Evolutionary conservation across 1,284 basidiomycete species (phyloP), one percentile per base, ranked within the genome.

Genomic region (Malassezia psittaci): DNA sequence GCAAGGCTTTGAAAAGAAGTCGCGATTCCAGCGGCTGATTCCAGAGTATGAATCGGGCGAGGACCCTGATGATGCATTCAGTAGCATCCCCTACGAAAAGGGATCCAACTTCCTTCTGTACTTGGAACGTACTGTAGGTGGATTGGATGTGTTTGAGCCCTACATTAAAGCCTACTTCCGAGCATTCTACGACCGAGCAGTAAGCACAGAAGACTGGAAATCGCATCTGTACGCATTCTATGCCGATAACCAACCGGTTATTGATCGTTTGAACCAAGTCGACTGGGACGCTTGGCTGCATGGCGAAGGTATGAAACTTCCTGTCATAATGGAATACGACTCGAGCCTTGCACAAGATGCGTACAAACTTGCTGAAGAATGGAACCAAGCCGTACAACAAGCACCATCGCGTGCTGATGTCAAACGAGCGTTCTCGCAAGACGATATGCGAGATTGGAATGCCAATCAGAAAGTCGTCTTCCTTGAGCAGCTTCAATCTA

Each of bases 181-280:
- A 48, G 63, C 69, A 24, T 74, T 71, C 49, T 61, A 64, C 57
- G 86, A 89, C 13, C 82, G 85, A 71, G 87, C 87, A 60, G 88
- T 96, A 72, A 86, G 85, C 13, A 94, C 90, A 0, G 79, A 83
- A 37, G 82, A 93, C 66, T 96, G 90, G 90, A 85, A 87, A 67
- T 78, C 79, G 5, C 88, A 96, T 71, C 78, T 98, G 18, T 88
- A 72, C n/a, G 93, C 85, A 75, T 96, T 83, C 76, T 77, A 61
- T 77, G 85, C 67, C 81, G 52, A 34, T 38, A 72, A 57, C 47
- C 52, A 50, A 52, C 81, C 83, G 60, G 80, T 68, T 11, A 66
- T 59, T 2, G 57, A 47, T 12, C 61, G 81, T 33, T 80, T 96
- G 36, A 46, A 66, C 34, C 80, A 86, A 62, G 80, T 94, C 39